Evolutionary conservation across 2,329 filamentous ascomycete genomes (phyloP).

Genomic region (Xylaria arbuscula): DNA sequence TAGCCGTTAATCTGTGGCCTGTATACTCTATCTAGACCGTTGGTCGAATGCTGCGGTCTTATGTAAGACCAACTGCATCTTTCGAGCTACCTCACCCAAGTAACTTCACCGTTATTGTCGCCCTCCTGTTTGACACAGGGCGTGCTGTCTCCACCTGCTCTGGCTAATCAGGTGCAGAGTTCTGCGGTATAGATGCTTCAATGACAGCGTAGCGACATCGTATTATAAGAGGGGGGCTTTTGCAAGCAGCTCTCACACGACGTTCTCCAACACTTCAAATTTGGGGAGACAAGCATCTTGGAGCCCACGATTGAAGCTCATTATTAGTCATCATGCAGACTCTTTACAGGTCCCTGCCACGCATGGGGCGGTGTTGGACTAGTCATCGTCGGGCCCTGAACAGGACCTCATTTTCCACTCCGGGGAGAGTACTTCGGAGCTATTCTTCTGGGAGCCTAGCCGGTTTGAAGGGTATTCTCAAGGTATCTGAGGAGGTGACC

Average conservation of each 20-base stretch:
- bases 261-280: slow-evolving; percentile 1
- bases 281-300: background rate
- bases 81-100: no score
- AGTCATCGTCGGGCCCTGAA: slow-evolving; percentile 15
- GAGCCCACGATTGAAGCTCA: background rate
- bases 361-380: slow-evolving; percentile 25
- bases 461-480: slow-evolving; percentile 64
- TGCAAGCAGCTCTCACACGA: background rate
- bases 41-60: no score
- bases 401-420: slow-evolving; percentile 33
- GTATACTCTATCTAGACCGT: no score
- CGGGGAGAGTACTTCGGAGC: slow-evolving; percentile 25
- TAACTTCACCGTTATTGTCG: no score
- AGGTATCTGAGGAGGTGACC: slow-evolving; percentile 83
- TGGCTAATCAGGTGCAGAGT: background rate
- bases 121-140: no score
- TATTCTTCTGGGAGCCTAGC: slow-evolving; percentile 40
- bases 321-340: slow-evolving; percentile 35
- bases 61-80: no score
- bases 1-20: background rate
- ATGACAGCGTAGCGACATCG: background rate
- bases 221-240: background rate
- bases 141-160: background rate
- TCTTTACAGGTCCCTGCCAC: slow-evolving; percentile 32
- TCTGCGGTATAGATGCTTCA: background rate